Evolutionary conservation across 192 early-diverging fungal species (phyloP).

Genomic region (Dispira parvispora): DNA sequence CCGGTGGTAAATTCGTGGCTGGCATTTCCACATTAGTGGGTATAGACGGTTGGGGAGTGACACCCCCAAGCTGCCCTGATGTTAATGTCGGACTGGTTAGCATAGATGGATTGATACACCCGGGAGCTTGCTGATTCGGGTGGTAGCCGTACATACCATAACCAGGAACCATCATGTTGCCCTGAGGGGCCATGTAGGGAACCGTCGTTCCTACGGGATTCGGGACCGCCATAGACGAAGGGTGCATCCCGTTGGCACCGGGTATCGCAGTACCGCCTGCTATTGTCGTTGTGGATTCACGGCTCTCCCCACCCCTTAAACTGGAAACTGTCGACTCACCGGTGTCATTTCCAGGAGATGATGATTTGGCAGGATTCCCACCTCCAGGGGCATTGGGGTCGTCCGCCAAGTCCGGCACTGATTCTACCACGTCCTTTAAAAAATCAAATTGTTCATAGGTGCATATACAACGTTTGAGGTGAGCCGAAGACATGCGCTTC

Average conservation of each 20-base stretch:
- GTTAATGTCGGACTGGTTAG: no score
- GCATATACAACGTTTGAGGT: constrained; percentile 64
- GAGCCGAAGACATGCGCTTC: constrained; percentile 70
- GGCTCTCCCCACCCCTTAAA: neutral
- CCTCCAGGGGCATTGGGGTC: constrained; percentile 23
- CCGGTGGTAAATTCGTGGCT: no score
- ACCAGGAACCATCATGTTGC: neutral
- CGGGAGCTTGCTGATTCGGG: no score
- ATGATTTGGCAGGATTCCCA: constrained; percentile 15
- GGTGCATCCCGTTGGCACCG: constrained; percentile 8
- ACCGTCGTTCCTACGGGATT: neutral
- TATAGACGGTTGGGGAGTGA: no score
- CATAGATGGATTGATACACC: no score
- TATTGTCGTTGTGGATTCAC: constrained; percentile 14
- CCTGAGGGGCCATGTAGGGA: neutral
- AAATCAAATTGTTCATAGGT: constrained; percentile 87
- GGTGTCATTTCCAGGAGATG: constrained; percentile 12
- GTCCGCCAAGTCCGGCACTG: constrained; percentile 53
- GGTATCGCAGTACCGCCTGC: constrained; percentile 15
- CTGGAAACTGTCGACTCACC: constrained; percentile 14
- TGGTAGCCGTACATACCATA: constrained; percentile 1
- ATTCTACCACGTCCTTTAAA: constrained; percentile 68
- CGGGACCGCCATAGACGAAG: neutral
- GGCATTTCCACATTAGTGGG: no score
- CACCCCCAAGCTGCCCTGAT: no score